Evolutionary conservation across 2,329 filamentous ascomycete species (phyloP).

Genomic region (Cadophora sp.): DNA sequence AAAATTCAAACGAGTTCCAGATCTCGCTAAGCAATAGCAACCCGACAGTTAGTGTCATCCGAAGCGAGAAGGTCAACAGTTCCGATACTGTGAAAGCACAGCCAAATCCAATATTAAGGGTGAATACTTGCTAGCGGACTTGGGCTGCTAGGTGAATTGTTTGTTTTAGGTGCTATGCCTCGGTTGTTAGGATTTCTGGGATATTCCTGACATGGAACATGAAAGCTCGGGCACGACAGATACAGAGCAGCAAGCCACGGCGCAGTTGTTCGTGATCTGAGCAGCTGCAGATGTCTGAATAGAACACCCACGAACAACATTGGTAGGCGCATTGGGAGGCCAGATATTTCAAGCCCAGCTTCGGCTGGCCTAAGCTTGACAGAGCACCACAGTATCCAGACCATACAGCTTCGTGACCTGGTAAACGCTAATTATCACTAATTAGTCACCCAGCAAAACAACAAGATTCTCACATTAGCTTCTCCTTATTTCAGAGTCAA

Average conservation of each 20-base stretch:
- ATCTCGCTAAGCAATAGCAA: not conserved
- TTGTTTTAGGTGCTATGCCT: not conserved
- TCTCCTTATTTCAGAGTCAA: not conserved
- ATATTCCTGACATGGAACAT: not conserved
- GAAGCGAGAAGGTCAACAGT: not conserved
- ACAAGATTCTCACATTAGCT: not conserved
- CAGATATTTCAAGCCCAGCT: not conserved
- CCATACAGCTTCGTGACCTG: not conserved
- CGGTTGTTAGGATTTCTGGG: not conserved
- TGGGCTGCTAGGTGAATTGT: not conserved
- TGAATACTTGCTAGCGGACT: not conserved
- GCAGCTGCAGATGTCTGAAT: not conserved
- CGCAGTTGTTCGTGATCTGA: not conserved
- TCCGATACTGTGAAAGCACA: not conserved
- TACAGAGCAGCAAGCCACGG: not conserved
- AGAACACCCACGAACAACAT: not conserved
- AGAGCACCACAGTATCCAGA: conserved; percentile 5
- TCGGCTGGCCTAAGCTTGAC: not conserved
- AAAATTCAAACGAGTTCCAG: not conserved
- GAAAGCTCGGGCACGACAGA: not conserved
- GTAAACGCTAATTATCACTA: not conserved
- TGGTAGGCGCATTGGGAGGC: not conserved
- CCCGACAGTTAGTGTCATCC: not conserved
- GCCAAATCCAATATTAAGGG: not conserved
- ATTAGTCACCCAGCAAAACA: not conserved